A percentile compares a stretch with the other conserved stretches of the same genome.
Conservation (phyloP, 768 basidiomycete genomes). For the Rhodocollybia butyracea region DNA sequence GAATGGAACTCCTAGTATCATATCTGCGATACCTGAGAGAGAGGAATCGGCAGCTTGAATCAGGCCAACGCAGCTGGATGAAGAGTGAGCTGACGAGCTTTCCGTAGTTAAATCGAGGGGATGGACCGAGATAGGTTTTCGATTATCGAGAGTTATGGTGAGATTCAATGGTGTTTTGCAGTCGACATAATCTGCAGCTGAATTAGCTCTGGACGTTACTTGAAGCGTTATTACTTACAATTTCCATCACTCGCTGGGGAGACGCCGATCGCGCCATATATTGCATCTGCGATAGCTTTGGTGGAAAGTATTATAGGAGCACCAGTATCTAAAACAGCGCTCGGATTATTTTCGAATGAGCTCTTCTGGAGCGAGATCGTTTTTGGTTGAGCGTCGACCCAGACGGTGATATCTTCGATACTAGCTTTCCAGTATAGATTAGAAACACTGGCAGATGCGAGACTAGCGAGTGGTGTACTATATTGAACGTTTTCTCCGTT, state of each 20-base stretch:
- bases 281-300: conserved; percentile 59
- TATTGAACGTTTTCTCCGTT: conserved; percentile 1
- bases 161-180: conserved; percentile 72
- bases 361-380: conserved; percentile 27
- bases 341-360: conserved; percentile 39
- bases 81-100: conserved; percentile 37
- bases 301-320: conserved; percentile 66
- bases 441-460: conserved; percentile 27
- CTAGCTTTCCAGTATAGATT: conserved; percentile 57
- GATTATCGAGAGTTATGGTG: conserved; percentile 60
- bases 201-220: conserved; percentile 5
- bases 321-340: conserved; percentile 73
- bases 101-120: conserved; percentile 69
- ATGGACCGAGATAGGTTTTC: conserved; percentile 57
- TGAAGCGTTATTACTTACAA: conserved; percentile 41
- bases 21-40: conserved; percentile 54
- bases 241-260: conserved; percentile 55
- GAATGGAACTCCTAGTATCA: conserved; percentile 79
- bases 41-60: conserved; percentile 55
- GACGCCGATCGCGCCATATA: conserved; percentile 74
- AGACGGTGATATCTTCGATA: conserved; percentile 34
- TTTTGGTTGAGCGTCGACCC: conserved; percentile 30
- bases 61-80: conserved; percentile 56
- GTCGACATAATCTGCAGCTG: conserved; percentile 62
- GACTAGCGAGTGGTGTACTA: conserved; percentile 1